phyloP scores from a whole-genome alignment of 2,329 filamentous ascomycete genomes.

The Macrophomina phaseolina region DNA sequence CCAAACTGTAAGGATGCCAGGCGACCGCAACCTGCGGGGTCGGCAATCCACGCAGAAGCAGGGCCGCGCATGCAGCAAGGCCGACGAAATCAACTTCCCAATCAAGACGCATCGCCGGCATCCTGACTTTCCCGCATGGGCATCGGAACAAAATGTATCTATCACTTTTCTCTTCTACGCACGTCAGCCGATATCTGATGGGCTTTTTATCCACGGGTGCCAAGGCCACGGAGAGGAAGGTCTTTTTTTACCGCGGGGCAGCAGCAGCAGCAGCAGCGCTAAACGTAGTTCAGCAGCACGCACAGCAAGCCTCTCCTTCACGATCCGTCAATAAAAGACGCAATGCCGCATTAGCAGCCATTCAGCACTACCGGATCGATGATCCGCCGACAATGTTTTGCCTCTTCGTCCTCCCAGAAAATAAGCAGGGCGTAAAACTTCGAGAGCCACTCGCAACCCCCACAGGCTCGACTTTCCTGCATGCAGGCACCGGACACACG shows the following conservation, averaged over 20 bases:
- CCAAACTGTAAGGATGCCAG: background rate
- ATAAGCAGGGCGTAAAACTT: background rate
- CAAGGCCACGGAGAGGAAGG: background rate
- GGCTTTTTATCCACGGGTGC: background rate
- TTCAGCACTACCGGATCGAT: constrained; percentile 10
- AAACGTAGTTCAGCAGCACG: background rate
- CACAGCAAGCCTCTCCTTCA: background rate
- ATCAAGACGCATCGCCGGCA: background rate
- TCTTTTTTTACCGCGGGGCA: background rate
- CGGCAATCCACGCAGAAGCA: background rate
- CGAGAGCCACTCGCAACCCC: background rate
- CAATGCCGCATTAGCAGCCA: background rate
- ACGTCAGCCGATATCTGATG: background rate
- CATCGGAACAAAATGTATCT: background rate
- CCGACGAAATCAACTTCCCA: constrained; percentile 1
- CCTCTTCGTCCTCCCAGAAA: background rate
- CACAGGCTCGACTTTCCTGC: constrained; percentile 20
- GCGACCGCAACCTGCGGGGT: background rate
- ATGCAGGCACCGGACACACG: constrained; percentile 13
- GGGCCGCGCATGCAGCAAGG: constrained; percentile 1
- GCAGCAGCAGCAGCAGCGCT: background rate
- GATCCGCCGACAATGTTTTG: background rate
- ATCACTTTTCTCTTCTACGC: background rate
- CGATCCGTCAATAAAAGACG: background rate
- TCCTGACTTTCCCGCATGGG: background rate